Base-by-base conservation (phyloP, 306 rosid species). In the Alnus glutinosa region DNA sequence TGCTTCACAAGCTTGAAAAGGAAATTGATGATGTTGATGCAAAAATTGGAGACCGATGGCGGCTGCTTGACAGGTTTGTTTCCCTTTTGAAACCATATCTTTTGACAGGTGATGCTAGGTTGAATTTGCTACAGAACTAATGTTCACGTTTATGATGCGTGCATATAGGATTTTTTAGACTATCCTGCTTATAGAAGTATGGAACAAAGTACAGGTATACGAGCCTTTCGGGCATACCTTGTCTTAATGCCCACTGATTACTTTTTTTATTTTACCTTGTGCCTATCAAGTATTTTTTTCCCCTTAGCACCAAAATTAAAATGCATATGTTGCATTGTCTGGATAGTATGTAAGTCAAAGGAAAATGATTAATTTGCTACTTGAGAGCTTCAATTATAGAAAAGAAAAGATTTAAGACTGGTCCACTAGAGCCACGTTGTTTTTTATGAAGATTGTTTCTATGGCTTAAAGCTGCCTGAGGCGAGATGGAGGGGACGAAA, bases 1-100 rank as follows among this genome's bases (percentile, higher is more conserved):
- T 94, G 97, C 98, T 91, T 71, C 98, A 94, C 73, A 92, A 92
- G 75, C 97, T 92, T 62, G 98, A 92, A 81, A 94, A 92, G 93
- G 98, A 92, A 87, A 94, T 94, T 63, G 97, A 92, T 84, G 92
- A 92, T 18, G 98, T 92, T 59, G 98, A 94, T 89, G 97, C 97
- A 3, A 85, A 92, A 87, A 94, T 94, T 75, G 98, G 98, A 70
- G 93, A 94, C 62, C 77, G 91, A 12, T 94, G 92, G 93, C 90
- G 83, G 82, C 83, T 94, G 75, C 90, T 94, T 55, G 98, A 94
- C 84, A 94, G 97, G 98, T 92, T 59, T 81, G 79, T 81, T 39
- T 7, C 72, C 51, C 9, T 67, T 67, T 67, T 2, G 8, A 7
- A 67, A 28, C 50, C 49, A 5, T 67, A n/a, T 37, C 51, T 18